phyloP scores from a whole-genome alignment of 2,329 filamentous ascomycete species.

The Colletotrichum simmondsii region DNA sequence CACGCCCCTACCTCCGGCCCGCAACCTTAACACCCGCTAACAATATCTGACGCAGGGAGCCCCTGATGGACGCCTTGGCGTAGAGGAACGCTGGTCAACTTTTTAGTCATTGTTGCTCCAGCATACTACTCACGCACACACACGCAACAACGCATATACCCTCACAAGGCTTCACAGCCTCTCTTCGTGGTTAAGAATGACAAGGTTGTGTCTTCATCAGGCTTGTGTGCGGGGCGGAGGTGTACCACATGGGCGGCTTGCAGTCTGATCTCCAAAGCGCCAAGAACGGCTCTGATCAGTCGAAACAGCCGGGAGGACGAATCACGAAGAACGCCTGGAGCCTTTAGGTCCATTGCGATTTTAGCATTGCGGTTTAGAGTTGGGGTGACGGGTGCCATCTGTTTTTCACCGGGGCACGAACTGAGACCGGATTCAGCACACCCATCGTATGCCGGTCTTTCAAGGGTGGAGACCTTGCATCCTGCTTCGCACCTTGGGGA shows the following conservation, averaged over 20 bases:
- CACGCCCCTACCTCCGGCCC: neutral
- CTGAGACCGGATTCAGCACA: conserved; percentile 24
- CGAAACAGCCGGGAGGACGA: conserved; percentile 27
- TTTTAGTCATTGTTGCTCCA: neutral
- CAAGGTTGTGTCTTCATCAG: conserved; percentile 1
- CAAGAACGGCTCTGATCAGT: conserved; percentile 34
- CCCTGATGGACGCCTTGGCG: conserved; percentile 32
- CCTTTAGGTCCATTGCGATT: neutral
- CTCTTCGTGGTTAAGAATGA: neutral
- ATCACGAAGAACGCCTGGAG: neutral
- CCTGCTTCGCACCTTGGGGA: neutral
- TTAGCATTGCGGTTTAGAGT: neutral
- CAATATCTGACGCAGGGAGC: conserved; percentile 16
- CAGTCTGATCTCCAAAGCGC: conserved; percentile 24
- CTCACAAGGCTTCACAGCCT: neutral
- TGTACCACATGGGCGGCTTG: neutral
- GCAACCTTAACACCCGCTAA: conserved; percentile 8
- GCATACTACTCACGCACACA: neutral
- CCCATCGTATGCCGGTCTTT: conserved; percentile 5
- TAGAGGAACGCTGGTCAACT: neutral
- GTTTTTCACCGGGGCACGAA: conserved; percentile 12
- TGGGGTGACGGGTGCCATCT: conserved; percentile 28
- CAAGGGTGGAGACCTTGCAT: conserved; percentile 14
- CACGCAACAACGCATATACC: no score
- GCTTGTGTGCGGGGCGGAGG: neutral